Base-by-base conservation (phyloP, 1,284 basidiomycete species). In the Pterula multifida region DNA sequence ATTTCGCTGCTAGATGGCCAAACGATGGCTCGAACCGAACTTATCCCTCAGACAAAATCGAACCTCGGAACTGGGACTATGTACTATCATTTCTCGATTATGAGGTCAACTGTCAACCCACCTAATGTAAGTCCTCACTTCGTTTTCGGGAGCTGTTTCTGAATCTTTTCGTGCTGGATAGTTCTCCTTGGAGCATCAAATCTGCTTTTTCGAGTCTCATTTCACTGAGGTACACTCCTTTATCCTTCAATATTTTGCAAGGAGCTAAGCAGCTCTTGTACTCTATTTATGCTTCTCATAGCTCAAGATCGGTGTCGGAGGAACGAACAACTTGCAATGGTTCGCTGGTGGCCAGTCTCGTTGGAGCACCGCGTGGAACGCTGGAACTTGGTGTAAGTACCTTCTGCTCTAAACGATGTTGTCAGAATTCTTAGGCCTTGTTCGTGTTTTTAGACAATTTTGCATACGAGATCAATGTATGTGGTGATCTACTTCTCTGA, bases 31-130 rank as follows among this genome's bases (percentile, higher is more conserved):
- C 58, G 69, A 36, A 67, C 71, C 2, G 76, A 80, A 57, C 64
- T 81, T 23, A 79, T 81, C 53, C 78, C 76, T 11, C 78, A 81
- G 59, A 79, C 78, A 19, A 68, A 64, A 13, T 63, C 69, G 36
- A 80, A 79, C 61, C 61, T 82, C 26, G 76, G 78, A 13, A 68
- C 69, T n/a, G 79, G 78, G 1, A 73, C 76, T 53, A 60, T 79
- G 48, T 80, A 72, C 66, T 81, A 82, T 63, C 78, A 81, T 62
- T 82, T 81, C 65, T 79, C 77, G 0, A 61, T 81, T 44, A 73
- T 65, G 62, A 70, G 66, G 19, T 64, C 68, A 4, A 55, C 58
- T 25, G 75, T 72, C 12, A 79, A 78, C 57, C 65, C 70, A 2
- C 78, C 78, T 2, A 70, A 76, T 55, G 75, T 77, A 54, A 54